phyloP scores from a whole-genome alignment of 1,139 yeast species.

The Suhomyces ambrosiae region DNA sequence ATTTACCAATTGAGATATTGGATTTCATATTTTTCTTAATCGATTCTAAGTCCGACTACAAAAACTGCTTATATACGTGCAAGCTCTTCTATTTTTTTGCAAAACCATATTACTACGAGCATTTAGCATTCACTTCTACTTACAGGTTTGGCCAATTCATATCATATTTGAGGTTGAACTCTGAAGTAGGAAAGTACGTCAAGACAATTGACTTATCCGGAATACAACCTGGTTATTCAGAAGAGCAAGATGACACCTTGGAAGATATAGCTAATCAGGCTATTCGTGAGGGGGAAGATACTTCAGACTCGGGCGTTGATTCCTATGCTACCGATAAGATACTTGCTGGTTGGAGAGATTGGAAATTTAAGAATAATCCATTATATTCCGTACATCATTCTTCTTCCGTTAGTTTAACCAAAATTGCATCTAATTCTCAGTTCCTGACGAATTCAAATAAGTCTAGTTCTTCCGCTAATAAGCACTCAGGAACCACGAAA shows the following conservation, averaged over 20 bases:
- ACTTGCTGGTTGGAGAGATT: constrained; percentile 85
- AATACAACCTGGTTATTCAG: constrained; percentile 50
- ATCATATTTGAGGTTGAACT: constrained; percentile 57
- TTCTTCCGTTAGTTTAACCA: constrained; percentile 24
- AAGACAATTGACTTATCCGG: constrained; percentile 59
- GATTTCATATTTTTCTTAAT: constrained; percentile 36
- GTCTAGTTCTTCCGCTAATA: constrained; percentile 19
- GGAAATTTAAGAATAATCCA: constrained; percentile 77
- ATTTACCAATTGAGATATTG: constrained; percentile 40
- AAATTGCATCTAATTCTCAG: constrained; percentile 30
- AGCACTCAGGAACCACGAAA: constrained; percentile 18
- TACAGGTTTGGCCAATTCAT: constrained; percentile 80
- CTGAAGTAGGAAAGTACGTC: constrained; percentile 58
- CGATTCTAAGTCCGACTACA: constrained; percentile 28
- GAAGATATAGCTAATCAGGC: constrained; percentile 9
- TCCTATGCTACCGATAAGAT: constrained; percentile 20
- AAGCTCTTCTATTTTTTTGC: constrained; percentile 53
- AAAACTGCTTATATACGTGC: constrained; percentile 51
- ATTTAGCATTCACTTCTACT: constrained; percentile 63
- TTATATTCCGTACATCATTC: constrained; percentile 46
- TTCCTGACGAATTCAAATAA: constrained; percentile 19
- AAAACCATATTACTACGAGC: constrained; percentile 54
- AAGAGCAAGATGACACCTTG: constrained; percentile 24
- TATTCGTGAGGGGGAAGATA: constrained; percentile 5
- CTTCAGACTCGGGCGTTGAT: constrained; percentile 15